Evolutionary conservation across 1,284 basidiomycete genomes (phyloP), one percentile per base, ranked within the genome.

Genomic region (Cystobasidium slooffiae): DNA sequence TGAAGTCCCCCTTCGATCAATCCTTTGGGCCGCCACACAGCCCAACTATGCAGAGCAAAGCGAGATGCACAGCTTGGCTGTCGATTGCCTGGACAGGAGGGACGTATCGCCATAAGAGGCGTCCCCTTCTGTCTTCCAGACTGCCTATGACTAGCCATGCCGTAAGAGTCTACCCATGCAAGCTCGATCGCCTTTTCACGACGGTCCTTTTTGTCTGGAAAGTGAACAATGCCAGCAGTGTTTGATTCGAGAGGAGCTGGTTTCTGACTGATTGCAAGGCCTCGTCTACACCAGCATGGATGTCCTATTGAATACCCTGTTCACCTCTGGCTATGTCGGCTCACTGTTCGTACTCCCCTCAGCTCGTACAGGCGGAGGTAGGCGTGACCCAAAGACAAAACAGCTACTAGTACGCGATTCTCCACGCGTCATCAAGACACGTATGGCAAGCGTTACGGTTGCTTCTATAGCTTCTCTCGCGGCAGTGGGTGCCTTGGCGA

Each of bases 361-460:
- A 74, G 84, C 87, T 8, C 84, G 88, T 51, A 83, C 88, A 14
- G 85, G 68, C 70, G 63, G 68, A 49, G 76, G 64, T 58, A 56
- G 52, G 80, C 81, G 39, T 79, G 79, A 72, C 80, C 70, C 70
- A 16, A 80, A 20, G 70, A 77, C 52, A 79, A 84, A 63, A 73
- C 80, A 64, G 77, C 74, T 39, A 75, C 84, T 87, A 44, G 88
- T 87, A 85, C 85, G 91, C 77, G 88, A 93, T 79, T 88, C 92
- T 76, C 88, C 91, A 0, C 85, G 86, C 46, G 89, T 93, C 18
- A 91, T 93, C 68, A 85, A 86, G 20, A 88, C 89, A 4, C 85
- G 91, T 56, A 81, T 92, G 47, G 75, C 84, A 6, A 88, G 88
- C 10, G 91, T 88, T 14, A 84, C 84, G 39, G 52, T 86, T 61